Evolutionary conservation across 352 stramenopile genomes (phyloP), one percentile per base, ranked within the genome.

Genomic region (Saprolegnia parasitica): DNA sequence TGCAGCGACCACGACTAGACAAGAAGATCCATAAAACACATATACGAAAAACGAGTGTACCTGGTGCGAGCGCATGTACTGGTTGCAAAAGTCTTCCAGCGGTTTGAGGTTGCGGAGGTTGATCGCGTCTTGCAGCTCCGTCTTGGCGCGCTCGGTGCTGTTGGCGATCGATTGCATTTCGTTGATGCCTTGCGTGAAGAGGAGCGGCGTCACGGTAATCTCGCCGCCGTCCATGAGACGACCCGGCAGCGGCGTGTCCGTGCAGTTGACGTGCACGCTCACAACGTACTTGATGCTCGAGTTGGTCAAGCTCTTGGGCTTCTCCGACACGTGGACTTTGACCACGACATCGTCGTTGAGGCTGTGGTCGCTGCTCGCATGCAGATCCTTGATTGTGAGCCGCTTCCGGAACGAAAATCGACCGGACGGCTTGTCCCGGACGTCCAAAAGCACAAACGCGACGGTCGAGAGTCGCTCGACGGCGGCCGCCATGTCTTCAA

Each of bases 91-190:
- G n/a, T 81, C 72, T 77, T 93, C 90, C 4, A 96, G 67, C 21
- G 78, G 84, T 46, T 83, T 84, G 5, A 96, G 65, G 77, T 88
- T 94, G 75, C 88, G 87, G 72, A 93, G 87, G 74, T 96, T 96
- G 73, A 96, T 94, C 72, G 90, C 89, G 54, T 96, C 86, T 68
- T 96, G 87, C 26, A 96, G 76, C 74, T 94, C 86, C 6, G 87
- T 96, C 77, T 96, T 94, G 26, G 83, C 83, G 35, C 86, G 83
- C 46, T 94, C 86, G 6, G 88, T 95, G 71, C 95, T 89, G 76
- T 98, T 98, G 1, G 90, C 90, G 54, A 98, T 90, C 16, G 91
- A 97, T 78, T 97, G 91, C 87, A 96, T 97, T 75, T 98, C 93
- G 73, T 98, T 98, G 73, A 98, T 97, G 39, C 93, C 92, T 62